These are phyloP conservation scores for Diutina mesorugosa DNA, from an alignment of 1,139 yeast genomes.

Conservation along the genomic window DNA sequence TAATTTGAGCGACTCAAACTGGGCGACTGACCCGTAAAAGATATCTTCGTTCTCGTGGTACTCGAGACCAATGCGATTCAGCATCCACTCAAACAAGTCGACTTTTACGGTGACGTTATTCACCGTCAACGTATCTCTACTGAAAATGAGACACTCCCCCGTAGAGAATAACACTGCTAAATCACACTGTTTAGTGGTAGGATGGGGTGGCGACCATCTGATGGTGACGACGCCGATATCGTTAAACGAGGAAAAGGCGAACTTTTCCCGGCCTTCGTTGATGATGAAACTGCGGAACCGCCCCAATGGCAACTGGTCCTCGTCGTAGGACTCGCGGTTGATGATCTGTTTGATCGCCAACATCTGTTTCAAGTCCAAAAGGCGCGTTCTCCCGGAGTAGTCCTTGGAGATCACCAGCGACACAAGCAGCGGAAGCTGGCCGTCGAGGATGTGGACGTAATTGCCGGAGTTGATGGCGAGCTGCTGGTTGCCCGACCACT, in stretches of 20 bases:
- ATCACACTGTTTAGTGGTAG: not conserved
- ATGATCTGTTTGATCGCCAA: not conserved
- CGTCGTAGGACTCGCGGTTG: not conserved
- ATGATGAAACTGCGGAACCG: not conserved
- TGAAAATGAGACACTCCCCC: not conserved
- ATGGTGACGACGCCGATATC: not conserved
- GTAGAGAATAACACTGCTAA: not conserved
- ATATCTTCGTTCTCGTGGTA: not conserved
- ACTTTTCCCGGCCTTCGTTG: not conserved
- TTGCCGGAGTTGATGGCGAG: not conserved
- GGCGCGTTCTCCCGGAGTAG: not conserved
- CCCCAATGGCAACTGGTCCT: not conserved
- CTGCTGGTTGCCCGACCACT: not conserved
- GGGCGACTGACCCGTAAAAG: not conserved
- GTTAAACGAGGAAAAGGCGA: not conserved
- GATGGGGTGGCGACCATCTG: not conserved
- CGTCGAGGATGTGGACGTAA: not conserved
- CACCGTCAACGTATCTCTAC: not conserved
- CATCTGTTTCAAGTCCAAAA: not conserved
- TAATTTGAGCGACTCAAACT: not conserved
- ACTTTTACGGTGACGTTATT: not conserved
- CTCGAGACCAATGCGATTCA: not conserved
- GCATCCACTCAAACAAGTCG: not conserved
- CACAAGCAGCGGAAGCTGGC: not conserved
- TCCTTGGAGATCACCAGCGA: slow-evolving; percentile 1